Percentiles rank a stretch among this genome's conserved stretches.
Evolutionary conservation across 176 grass and related monocot genomes (phyloP).

Genomic region (Dactylis glomerata): DNA sequence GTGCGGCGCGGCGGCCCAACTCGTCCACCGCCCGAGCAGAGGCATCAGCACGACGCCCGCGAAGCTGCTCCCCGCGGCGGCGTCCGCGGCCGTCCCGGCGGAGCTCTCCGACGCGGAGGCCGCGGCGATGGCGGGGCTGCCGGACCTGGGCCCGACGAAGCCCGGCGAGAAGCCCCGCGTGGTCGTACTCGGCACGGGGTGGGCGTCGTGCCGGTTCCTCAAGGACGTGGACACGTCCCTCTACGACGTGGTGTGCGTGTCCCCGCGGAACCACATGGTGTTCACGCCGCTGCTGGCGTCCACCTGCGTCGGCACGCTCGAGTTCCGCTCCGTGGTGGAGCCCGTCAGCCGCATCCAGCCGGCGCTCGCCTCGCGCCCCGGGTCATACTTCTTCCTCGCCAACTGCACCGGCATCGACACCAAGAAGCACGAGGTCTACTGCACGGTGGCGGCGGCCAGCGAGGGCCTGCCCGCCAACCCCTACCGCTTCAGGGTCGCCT

Average conservation of each 20-base stretch:
- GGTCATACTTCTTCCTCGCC: slow-evolving; percentile 85
- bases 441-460: slow-evolving; percentile 33
- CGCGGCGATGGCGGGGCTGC: slow-evolving; percentile 1
- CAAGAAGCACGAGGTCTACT: slow-evolving; percentile 67
- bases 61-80: slow-evolving; percentile 17
- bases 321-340: slow-evolving; percentile 90
- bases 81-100: neutral
- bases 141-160: slow-evolving; percentile 53
- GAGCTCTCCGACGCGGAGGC: slow-evolving; percentile 36
- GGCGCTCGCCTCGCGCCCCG: slow-evolving; percentile 50
- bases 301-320: slow-evolving; percentile 85
- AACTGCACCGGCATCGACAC: slow-evolving; percentile 60
- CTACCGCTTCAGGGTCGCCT: slow-evolving; percentile 73
- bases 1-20: neutral
- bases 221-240: slow-evolving; percentile 71
- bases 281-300: slow-evolving; percentile 94
- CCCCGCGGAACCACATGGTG: slow-evolving; percentile 96
- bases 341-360: slow-evolving; percentile 88
- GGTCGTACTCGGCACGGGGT: slow-evolving; percentile 84
- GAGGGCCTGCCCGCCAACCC: slow-evolving; percentile 43
- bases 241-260: slow-evolving; percentile 91
- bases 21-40: slow-evolving; percentile 10
- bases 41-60: slow-evolving; percentile 41
- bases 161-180: slow-evolving; percentile 65
- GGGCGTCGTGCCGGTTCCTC: slow-evolving; percentile 85